Conservation (phyloP, 2,329 filamentous ascomycete species). For the Epichloe gansuensis region DNA sequence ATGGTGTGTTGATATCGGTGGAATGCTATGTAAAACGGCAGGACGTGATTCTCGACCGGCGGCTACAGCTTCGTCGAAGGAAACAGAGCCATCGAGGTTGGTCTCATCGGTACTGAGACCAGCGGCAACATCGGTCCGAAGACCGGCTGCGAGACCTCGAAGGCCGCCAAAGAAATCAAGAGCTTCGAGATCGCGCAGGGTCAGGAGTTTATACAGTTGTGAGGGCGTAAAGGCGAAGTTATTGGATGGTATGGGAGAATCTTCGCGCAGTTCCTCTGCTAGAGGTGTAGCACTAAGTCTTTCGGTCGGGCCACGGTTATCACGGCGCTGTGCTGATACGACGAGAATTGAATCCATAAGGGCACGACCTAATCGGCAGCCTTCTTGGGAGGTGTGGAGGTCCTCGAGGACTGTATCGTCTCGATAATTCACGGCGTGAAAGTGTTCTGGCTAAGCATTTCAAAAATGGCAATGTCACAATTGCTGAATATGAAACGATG, state of each 20-base stretch:
- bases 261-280: slow-evolving; percentile 15
- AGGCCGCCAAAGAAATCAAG: slow-evolving; percentile 41
- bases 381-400: not conserved
- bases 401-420: not conserved
- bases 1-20: slow-evolving; percentile 10
- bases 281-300: slow-evolving; percentile 6
- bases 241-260: slow-evolving; percentile 21
- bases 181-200: slow-evolving; percentile 34
- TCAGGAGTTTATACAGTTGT: slow-evolving; percentile 40
- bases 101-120: slow-evolving; percentile 40
- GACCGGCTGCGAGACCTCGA: slow-evolving; percentile 35
- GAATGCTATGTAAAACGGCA: slow-evolving; percentile 11
- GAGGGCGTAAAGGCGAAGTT: slow-evolving; percentile 41
- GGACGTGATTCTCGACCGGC: slow-evolving; percentile 22
- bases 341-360: slow-evolving; percentile 6
- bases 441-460: not conserved
- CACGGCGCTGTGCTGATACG: slow-evolving; percentile 1
- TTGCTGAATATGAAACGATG: not conserved
- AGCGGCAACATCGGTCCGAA: slow-evolving; percentile 33
- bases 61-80: slow-evolving; percentile 35
- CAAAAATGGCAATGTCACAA: not conserved
- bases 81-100: slow-evolving; percentile 28
- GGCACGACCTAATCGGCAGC: not conserved
- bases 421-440: not conserved
- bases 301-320: slow-evolving; percentile 3